phyloP scores from a whole-genome alignment of 2,329 filamentous ascomycete species.

The Colletotrichum echinochloae region DNA sequence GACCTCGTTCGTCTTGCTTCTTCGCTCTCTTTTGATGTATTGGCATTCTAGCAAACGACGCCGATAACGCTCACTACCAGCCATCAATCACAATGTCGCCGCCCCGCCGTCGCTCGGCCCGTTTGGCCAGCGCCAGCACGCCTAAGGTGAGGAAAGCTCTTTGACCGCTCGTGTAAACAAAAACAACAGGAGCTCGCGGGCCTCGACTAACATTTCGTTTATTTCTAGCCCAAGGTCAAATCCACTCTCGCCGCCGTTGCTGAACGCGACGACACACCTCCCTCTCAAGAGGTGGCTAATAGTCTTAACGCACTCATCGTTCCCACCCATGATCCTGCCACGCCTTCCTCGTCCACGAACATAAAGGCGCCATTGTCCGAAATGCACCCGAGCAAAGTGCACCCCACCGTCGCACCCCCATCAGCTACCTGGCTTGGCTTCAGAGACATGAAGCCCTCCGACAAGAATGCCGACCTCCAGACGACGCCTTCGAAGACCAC shows the following conservation, averaged over 20 bases:
- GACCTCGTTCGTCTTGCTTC: constrained; percentile 13
- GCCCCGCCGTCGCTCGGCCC: constrained; percentile 59
- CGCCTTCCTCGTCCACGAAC: constrained; percentile 74
- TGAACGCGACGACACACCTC: constrained; percentile 56
- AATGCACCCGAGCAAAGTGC: constrained; percentile 91
- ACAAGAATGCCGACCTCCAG: constrained; percentile 58
- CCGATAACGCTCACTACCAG: constrained; percentile 9
- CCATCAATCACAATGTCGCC: constrained; percentile 52
- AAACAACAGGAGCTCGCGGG: constrained; percentile 11
- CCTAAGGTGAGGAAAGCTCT: constrained; percentile 50
- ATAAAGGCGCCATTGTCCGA: constrained; percentile 80
- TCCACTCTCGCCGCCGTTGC: constrained; percentile 55
- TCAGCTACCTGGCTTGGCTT: constrained; percentile 88
- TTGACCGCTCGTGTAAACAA: constrained; percentile 39
- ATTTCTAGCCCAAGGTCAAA: constrained; percentile 45
- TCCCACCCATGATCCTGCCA: constrained; percentile 53
- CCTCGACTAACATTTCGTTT: constrained; percentile 31
- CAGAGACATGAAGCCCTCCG: constrained; percentile 74
- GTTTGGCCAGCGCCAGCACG: constrained; percentile 52
- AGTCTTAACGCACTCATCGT: constrained; percentile 50
- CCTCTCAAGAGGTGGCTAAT: constrained; percentile 45
- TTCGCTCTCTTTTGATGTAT: background rate
- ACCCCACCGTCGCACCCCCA: constrained; percentile 81
- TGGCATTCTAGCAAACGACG: constrained; percentile 17
- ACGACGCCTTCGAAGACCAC: constrained; percentile 73